Evolutionary conservation across 2,329 filamentous ascomycete genomes (phyloP), one percentile per base, ranked within the genome.

Genomic region (Karstenula rhodostoma): DNA sequence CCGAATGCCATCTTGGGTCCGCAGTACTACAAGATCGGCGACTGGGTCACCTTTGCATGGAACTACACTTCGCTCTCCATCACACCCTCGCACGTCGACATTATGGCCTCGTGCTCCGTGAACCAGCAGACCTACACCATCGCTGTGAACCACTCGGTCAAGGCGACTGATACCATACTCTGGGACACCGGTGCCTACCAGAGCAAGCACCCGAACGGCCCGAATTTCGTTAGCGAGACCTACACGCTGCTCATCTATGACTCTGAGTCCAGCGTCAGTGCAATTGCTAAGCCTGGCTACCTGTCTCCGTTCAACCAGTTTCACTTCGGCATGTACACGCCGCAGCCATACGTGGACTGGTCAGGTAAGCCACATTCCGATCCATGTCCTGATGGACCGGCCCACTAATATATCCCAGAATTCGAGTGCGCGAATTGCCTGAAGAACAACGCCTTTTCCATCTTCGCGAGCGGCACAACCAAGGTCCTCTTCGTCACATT

Each of bases 171-270:
- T 23, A 78, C 75, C 13, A 77, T 89, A 0, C 77, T 83, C 5
- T 90, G 88, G 88, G 86, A 90, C 66, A 90, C 88, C 0, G 79
- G 78, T 43, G 76, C 79, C 9, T 86, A 85, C 71, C 79, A 85
- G 60, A 60, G 65, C 27, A 63, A 62, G 0, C 64, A 70, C 1
- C 67, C 70, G 58, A 67, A 75, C 60, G 59, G 53, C 49, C 68
- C 77, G 9, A 84, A 84, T 7, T 79, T 89, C 56, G 74, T 88
- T 37, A 81, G 79, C 9, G 87, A 87, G 49, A 87, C 83, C 47
- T 90, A 90, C 74, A 90, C 87, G 1, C 79, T 90, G 44, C 78
- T 87, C 57, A 83, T 90, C 58, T 86, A 88, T 68, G 88, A 90
- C 73, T 80, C 84, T 8, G 78, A 80, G 29, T 82, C 81, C 62